phyloP scores from a whole-genome alignment of 345 rosid species.

The Cardamine occulta region DNA sequence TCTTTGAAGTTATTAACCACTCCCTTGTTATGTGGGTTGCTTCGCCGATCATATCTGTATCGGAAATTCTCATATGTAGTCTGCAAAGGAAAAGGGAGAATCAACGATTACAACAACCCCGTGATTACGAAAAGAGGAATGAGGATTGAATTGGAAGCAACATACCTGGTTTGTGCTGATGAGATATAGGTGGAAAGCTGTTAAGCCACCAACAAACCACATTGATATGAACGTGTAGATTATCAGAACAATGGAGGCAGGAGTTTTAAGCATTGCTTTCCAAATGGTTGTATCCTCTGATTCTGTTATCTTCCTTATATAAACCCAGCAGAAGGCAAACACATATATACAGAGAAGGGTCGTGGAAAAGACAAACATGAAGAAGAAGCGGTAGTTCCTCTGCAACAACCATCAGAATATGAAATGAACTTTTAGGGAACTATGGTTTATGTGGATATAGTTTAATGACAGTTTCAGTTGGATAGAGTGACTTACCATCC shows the following conservation, averaged over 20 bases:
- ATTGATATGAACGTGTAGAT: constrained; percentile 86
- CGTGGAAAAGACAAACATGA: constrained; percentile 87
- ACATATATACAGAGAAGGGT: constrained; percentile 89
- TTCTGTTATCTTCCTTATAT: constrained; percentile 73
- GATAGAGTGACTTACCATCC: constrained; percentile 61
- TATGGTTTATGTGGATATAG: not conserved
- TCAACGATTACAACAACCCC: not conserved
- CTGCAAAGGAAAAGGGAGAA: constrained; percentile 49
- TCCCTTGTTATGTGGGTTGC: constrained; percentile 84
- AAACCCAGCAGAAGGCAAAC: constrained; percentile 95
- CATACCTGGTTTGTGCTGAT: constrained; percentile 94
- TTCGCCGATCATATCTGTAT: constrained; percentile 79
- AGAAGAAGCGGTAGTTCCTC: constrained; percentile 98
- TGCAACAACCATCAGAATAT: constrained; percentile 49
- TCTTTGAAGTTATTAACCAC: constrained; percentile 73
- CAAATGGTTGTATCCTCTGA: constrained; percentile 56
- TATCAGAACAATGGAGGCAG: constrained; percentile 82
- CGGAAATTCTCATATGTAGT: constrained; percentile 96
- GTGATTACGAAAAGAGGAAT: not conserved
- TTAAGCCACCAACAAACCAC: constrained; percentile 99
- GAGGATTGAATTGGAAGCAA: constrained; percentile 1
- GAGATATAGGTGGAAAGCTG: constrained; percentile 89
- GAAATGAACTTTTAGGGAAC: not conserved
- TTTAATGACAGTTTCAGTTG: constrained; percentile 2
- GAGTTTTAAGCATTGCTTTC: constrained; percentile 51